These are phyloP conservation scores for Aureobasidium uvarum DNA, from an alignment of 2,329 filamentous ascomycete genomes.

Conservation along the genomic window DNA sequence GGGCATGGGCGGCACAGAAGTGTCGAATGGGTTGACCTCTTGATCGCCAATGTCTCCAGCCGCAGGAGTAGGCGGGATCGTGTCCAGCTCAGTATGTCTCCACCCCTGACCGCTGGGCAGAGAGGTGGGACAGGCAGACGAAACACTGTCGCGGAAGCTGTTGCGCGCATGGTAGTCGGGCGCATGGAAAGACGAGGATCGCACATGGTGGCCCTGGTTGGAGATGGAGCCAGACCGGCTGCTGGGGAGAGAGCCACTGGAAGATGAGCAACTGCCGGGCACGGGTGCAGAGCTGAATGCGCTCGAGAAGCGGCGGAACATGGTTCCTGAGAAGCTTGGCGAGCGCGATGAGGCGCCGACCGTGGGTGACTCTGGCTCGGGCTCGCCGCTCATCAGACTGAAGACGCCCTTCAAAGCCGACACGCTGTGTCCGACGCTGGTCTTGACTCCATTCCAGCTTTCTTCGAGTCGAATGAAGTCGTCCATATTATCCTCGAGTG, in stretches of 20 bases:
- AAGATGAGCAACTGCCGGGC: constrained; percentile 30
- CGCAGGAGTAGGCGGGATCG: constrained; percentile 46
- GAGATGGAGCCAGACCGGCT: constrained; percentile 1
- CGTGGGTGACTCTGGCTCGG: constrained; percentile 22
- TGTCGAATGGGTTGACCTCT: constrained; percentile 43
- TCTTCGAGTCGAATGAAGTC: constrained; percentile 51
- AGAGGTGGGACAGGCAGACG: constrained; percentile 42
- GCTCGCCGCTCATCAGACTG: constrained; percentile 42
- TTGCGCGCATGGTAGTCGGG: constrained; percentile 37
- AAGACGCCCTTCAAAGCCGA: constrained; percentile 48
- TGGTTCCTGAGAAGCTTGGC: constrained; percentile 34
- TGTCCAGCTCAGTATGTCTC: constrained; percentile 37
- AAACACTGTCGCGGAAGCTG: constrained; percentile 41
- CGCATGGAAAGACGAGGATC: background rate
- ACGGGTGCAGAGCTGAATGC: constrained; percentile 33
- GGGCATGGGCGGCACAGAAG: constrained; percentile 31
- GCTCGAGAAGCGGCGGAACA: constrained; percentile 39
- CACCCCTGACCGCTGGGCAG: constrained; percentile 35
- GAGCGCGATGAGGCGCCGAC: constrained; percentile 31
- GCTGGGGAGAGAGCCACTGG: constrained; percentile 27
- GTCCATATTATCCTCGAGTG: constrained; percentile 43
- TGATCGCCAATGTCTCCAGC: constrained; percentile 32
- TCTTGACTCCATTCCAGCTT: constrained; percentile 45
- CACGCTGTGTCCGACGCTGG: constrained; percentile 43
- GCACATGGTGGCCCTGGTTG: background rate